Evolutionary conservation across 2,329 filamentous ascomycete genomes (phyloP), one percentile per base, ranked within the genome.

Genomic region (Xylariomycetidae sp.): DNA sequence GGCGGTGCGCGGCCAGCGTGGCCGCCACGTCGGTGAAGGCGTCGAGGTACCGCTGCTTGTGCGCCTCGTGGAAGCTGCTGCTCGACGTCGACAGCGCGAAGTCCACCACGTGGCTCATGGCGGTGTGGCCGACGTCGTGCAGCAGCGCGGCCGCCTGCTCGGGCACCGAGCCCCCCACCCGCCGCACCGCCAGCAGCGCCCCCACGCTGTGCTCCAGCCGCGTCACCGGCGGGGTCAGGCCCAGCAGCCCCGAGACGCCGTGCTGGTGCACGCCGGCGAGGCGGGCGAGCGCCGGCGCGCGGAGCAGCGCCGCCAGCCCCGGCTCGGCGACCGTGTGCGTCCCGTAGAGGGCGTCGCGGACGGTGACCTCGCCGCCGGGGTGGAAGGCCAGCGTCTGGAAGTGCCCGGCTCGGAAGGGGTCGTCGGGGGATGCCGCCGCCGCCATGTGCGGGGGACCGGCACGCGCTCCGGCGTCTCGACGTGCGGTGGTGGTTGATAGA

Each of bases 131-230:
- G 38, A 63, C 50, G 31, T 64, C 59, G 34, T 64, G 59, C 6
- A 64, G 52, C 12, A 63, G 51, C 3, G 54, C 60, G 10, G 59
- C 54, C 19, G 60, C 48, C 37, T 64, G 60, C 39, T 63, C 60
- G 15, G 53, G 57, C 3, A 63, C 14, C 19, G 34, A 47, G 15
- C 43, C 58, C 10, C 58, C 56, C 2, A 57, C 58, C 25, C 42
- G 49, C 29, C 59, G 59, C 17, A 62, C 59, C 9, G 62, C 49
- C 7, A 64, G 42, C 10, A 61, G 54, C 17, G 60, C 59, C 25
- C 60, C 60, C 28, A 63, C 53, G 6, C 58, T 61, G 41, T 64
- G 60, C 38, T 64, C 59, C 20, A 61, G 50, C 13, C 60, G 57
- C 9, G 59, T 62, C 14, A 63, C 49, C 10, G 32, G 35, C 5